Base-by-base conservation (phyloP, 352 stramenopile genomes). In the Phytophthora parvispora region DNA sequence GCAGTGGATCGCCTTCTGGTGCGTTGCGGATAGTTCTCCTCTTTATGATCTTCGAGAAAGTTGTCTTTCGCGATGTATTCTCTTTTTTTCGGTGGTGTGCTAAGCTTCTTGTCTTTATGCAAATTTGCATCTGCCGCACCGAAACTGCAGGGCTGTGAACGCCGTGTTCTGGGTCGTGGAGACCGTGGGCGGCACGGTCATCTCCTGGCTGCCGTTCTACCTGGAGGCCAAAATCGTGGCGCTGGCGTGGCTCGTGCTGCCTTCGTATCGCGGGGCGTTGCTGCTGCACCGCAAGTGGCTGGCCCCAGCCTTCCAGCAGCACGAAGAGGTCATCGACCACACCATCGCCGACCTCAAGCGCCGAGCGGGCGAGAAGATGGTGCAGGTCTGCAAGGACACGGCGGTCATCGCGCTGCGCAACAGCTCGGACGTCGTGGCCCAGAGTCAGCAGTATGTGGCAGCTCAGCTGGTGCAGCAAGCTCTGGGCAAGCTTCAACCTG, bases 191-290 rank as follows among this genome's bases (percentile, higher is more conserved):
- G 86, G 92, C 64, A 83, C 78, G 0, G 58, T 82, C 49, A 75
- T 91, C 25, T 74, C 69, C 0, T 93, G 82, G 81, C 49, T 93
- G 52, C 84, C 86, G 7, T 87, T 94, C 65, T 94, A 94, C 73
- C 83, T 81, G 20, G 86, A 92, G 57, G 79, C 81, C 63, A 94
- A 94, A 72, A 80, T 94, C 58, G 75, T 77, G 48, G 62, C 89
- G 16, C 60, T 94, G n/a, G 75, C 80, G 27, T 94, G 86, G 86
- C 79, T 94, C 27, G 86, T 89, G 28, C 32, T 94, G 47, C 86
- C 86, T 10, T 72, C 76, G 2, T 90, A 86, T 56, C 69, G 73
- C 16, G 86, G 86, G 12, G 80, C 83, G 9, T 51, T 81, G 8
- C 22, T 90, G 50, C 67, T 94, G 60, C 78, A 91, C 56, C 77